phyloP scores from a whole-genome alignment of 2,329 filamentous ascomycete species.

The Penicillium oxalicum region DNA sequence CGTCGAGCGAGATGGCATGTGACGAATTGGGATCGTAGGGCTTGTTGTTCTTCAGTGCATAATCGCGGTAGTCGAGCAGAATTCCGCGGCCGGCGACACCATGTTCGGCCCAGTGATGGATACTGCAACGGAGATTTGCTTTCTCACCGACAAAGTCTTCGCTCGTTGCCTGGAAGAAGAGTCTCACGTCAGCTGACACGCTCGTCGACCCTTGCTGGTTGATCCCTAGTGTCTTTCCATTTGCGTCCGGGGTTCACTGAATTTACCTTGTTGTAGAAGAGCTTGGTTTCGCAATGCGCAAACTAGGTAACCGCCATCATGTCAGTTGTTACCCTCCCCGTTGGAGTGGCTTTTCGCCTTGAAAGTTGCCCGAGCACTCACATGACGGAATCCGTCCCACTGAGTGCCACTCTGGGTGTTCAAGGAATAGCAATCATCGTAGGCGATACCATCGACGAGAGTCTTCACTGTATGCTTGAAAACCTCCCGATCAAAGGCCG shows the following conservation, averaged over 20 bases:
- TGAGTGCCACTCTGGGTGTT: conserved; percentile 48
- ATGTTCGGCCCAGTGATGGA: conserved; percentile 39
- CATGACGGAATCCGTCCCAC: conserved; percentile 48
- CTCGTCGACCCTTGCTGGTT: too few species aligned
- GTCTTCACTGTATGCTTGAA: conserved; percentile 53
- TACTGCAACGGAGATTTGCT: conserved; percentile 37
- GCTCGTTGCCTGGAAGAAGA: conserved; percentile 24
- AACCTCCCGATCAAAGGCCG: conserved; percentile 47
- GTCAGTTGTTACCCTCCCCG: not conserved
- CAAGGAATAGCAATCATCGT: conserved; percentile 42
- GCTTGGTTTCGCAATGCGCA: conserved; percentile 31
- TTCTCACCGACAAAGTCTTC: conserved; percentile 31
- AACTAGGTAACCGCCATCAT: conserved; percentile 23
- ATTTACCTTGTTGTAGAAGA: conserved; percentile 39
- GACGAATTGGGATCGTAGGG: conserved; percentile 48
- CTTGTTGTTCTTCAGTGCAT: conserved; percentile 47
- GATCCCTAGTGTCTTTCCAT: not conserved
- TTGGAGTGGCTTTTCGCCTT: too few species aligned
- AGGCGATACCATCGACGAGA: conserved; percentile 31
- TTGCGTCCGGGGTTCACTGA: not conserved
- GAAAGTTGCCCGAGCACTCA: conserved; percentile 13
- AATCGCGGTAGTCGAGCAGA: conserved; percentile 41
- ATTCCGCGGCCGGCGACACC: conserved; percentile 41
- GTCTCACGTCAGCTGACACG: not conserved
- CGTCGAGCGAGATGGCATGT: conserved; percentile 49